These are phyloP conservation scores for Elongisporangium anandrum DNA, from an alignment of 352 stramenopile genomes.

Conservation along the genomic window DNA sequence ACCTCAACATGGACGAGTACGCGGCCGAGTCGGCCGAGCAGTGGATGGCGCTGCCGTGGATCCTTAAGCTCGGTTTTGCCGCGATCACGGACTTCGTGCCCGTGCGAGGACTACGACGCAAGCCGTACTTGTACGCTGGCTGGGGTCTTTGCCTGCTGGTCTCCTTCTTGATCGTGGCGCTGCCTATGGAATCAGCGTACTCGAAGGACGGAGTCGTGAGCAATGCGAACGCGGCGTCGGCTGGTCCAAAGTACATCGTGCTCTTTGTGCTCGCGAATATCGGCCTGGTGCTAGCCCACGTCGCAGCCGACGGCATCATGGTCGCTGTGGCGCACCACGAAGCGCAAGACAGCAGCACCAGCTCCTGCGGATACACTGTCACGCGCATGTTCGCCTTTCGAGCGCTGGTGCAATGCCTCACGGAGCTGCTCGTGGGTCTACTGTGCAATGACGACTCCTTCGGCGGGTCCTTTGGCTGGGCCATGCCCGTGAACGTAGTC, in stretches of 20 bases:
- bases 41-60: constrained; percentile 53
- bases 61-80: constrained; percentile 48
- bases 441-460: constrained; percentile 53
- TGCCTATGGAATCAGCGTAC: constrained; percentile 35
- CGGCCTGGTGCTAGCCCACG: constrained; percentile 43
- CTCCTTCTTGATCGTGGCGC: constrained; percentile 28
- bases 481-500: constrained; percentile 37
- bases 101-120: constrained; percentile 33
- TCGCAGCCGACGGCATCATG: constrained; percentile 36
- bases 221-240: constrained; percentile 26
- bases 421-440: constrained; percentile 39
- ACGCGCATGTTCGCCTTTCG: constrained; percentile 31
- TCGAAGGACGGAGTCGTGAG: constrained; percentile 15
- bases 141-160: constrained; percentile 48
- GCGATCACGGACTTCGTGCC: constrained; percentile 47
- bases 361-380: constrained; percentile 21
- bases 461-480: constrained; percentile 47
- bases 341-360: not conserved
- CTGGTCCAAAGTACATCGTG: constrained; percentile 38
- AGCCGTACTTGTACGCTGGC: constrained; percentile 45
- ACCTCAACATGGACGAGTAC: constrained; percentile 72
- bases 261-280: constrained; percentile 46
- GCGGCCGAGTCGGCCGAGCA: constrained; percentile 43
- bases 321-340: constrained; percentile 33
- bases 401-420: constrained; percentile 30